Percentiles rank a stretch among this genome's conserved stretches.
Evolutionary conservation across 2,329 filamentous ascomycete genomes (phyloP).

Genomic region (Grosmannia penicillata): DNA sequence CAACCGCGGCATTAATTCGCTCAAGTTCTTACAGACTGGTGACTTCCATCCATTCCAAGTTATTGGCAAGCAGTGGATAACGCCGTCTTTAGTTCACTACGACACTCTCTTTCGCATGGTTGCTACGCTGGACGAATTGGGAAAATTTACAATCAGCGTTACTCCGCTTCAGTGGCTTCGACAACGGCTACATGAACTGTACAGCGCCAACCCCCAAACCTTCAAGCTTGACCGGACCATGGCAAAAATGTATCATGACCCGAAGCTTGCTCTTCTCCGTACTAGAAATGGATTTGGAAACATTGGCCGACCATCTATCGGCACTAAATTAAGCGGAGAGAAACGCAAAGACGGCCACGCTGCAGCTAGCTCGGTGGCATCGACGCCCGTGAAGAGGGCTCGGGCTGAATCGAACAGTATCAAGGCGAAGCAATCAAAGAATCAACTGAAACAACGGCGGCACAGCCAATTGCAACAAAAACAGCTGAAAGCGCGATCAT

Average conservation of each 20-base stretch:
- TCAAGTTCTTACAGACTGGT: conserved; percentile 35
- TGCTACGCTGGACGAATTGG: conserved; percentile 37
- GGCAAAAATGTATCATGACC: conserved; percentile 41
- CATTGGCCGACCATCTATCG: conserved; percentile 35
- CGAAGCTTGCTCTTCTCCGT: conserved; percentile 32
- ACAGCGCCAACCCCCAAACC: conserved; percentile 23
- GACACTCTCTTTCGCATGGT: conserved; percentile 42
- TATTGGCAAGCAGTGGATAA: conserved; percentile 35
- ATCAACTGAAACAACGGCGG: background rate
- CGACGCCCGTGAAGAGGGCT: conserved; percentile 2
- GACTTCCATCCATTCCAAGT: conserved; percentile 42
- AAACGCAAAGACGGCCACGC: conserved; percentile 5
- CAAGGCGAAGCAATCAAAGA: background rate
- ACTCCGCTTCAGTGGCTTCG: conserved; percentile 41
- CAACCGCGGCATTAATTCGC: conserved; percentile 36
- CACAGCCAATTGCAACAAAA: background rate
- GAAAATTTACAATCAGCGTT: conserved; percentile 36
- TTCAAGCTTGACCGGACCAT: conserved; percentile 37
- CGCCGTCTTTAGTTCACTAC: conserved; percentile 30
- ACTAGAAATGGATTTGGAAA: conserved; percentile 39
- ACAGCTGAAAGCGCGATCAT: background rate
- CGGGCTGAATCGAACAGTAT: background rate
- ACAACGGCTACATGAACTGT: conserved; percentile 38
- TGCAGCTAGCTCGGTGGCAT: background rate
- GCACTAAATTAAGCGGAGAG: conserved; percentile 7